Percentiles rank a stretch among this genome's conserved stretches.
Conservation (phyloP, 306 rosid species). For the Quercus agrifolia region DNA sequence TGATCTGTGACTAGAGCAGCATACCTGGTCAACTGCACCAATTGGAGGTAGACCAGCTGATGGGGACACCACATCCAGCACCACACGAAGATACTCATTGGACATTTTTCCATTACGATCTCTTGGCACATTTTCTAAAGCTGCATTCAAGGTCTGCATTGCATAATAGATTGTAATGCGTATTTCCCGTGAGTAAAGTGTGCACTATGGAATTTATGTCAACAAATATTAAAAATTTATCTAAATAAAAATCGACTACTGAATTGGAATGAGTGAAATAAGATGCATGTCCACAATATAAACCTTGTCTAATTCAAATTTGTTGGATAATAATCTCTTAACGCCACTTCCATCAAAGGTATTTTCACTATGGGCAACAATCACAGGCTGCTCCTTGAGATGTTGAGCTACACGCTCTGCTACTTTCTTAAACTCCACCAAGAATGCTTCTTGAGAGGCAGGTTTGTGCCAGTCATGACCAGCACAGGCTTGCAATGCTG, state of each 20-base stretch:
- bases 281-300: background rate
- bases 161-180: background rate
- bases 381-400: slow-evolving; percentile 69
- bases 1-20: slow-evolving; percentile 9
- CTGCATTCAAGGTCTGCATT: slow-evolving; percentile 62
- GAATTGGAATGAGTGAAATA: background rate
- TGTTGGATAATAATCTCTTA: slow-evolving; percentile 71
- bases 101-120: slow-evolving; percentile 71
- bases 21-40: slow-evolving; percentile 80
- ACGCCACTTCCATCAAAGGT: slow-evolving; percentile 79
- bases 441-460: slow-evolving; percentile 63
- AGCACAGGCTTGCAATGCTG: slow-evolving; percentile 47
- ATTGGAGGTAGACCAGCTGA: slow-evolving; percentile 85
- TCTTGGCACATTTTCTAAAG: slow-evolving; percentile 59
- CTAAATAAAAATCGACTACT: background rate
- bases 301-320: slow-evolving; percentile 96
- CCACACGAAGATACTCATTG: slow-evolving; percentile 57
- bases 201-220: background rate
- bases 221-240: background rate
- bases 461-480: slow-evolving; percentile 42
- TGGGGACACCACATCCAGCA: slow-evolving; percentile 65
- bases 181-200: background rate
- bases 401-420: slow-evolving; percentile 44
- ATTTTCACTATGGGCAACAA: slow-evolving; percentile 90
- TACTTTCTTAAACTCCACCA: slow-evolving; percentile 72